Conservation (phyloP, 2,329 filamentous ascomycete species). For the Purpureocillium lavendulum region DNA sequence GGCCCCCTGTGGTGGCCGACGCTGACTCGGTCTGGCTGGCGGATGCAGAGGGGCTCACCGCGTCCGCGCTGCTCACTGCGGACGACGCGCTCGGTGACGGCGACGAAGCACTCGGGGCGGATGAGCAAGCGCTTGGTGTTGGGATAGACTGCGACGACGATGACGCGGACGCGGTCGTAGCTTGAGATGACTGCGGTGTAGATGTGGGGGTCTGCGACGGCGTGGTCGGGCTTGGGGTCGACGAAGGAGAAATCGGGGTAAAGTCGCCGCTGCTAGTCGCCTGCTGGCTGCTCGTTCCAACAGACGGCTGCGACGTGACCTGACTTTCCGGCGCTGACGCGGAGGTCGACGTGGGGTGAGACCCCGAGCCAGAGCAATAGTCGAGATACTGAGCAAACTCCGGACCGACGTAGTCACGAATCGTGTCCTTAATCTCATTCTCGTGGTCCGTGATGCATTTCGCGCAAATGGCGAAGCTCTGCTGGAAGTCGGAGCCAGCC, state of each 20-base stretch:
- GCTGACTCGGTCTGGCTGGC: too few species aligned
- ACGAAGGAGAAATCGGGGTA: slow-evolving; percentile 6
- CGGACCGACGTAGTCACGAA: slow-evolving; percentile 24
- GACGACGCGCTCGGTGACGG: too few species aligned
- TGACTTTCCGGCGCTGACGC: slow-evolving; percentile 13
- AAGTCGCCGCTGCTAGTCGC: slow-evolving; percentile 14
- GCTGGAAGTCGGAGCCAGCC: slow-evolving; percentile 29
- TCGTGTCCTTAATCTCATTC: slow-evolving; percentile 15
- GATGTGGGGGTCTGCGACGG: not conserved
- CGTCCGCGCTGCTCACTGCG: too few species aligned
- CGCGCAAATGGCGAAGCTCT: slow-evolving; percentile 27
- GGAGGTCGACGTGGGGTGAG: slow-evolving; percentile 9
- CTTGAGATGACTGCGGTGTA: not conserved
- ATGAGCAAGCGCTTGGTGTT: not conserved
- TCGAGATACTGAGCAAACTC: slow-evolving; percentile 34
- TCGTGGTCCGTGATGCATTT: slow-evolving; percentile 28
- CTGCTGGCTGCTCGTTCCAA: slow-evolving; percentile 17
- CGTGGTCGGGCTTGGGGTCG: not conserved
- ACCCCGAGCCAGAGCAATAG: slow-evolving; percentile 31
- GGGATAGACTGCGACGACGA: not conserved
- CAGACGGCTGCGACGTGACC: slow-evolving; percentile 11
- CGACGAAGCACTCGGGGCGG: too few species aligned
- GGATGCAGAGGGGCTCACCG: too few species aligned
- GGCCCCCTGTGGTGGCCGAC: too few species aligned
- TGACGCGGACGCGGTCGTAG: not conserved